Conservation (phyloP, 345 rosid genomes). For the Arabidopsis arenosa region DNA sequence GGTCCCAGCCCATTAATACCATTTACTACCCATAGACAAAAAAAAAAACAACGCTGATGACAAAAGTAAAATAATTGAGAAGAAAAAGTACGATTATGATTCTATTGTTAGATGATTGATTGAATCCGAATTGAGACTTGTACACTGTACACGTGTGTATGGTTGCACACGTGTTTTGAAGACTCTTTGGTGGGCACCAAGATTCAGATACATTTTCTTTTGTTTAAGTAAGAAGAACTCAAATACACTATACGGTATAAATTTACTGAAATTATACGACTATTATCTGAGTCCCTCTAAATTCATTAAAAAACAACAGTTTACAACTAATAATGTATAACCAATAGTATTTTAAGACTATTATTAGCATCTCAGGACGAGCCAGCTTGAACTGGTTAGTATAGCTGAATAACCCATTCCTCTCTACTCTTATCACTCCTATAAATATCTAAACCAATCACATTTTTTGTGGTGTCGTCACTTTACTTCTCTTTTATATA, state of each 20-base stretch:
- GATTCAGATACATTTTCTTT: not conserved
- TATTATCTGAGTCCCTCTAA: not conserved
- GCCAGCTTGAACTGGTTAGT: not conserved
- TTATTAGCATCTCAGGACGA: not conserved
- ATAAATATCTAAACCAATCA: constrained; percentile 15
- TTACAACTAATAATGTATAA: not conserved
- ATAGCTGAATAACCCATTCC: not conserved
- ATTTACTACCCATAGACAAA: not conserved
- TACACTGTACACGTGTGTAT: not conserved
- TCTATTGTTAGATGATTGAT: not conserved
- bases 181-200: too few species aligned
- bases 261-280: not conserved
- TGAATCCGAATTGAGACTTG: not conserved
- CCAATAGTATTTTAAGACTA: not conserved
- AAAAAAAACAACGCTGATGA: not conserved
- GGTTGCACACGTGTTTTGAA: too few species aligned
- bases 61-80: not conserved
- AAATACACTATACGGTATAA: too few species aligned
- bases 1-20: not conserved
- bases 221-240: not conserved
- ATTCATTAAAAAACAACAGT: too few species aligned
- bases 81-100: not conserved
- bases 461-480: constrained; percentile 1
- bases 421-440: not conserved
- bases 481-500: not conserved